Evolutionary conservation across 257 asterid genomes (phyloP).

Genomic region (Gynochthodes officinalis): DNA sequence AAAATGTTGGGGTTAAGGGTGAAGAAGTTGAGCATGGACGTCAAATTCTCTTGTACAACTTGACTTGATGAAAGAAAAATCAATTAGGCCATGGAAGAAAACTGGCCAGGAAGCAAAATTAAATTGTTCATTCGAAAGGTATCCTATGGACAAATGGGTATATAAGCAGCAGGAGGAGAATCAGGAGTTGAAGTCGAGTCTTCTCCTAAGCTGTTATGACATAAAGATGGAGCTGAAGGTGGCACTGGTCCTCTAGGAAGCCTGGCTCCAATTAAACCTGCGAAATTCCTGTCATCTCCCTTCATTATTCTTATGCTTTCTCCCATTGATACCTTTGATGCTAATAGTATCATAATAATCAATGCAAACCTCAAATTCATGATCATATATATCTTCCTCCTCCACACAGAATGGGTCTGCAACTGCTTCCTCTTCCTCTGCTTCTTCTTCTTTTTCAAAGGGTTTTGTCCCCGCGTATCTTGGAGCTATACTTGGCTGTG

Average conservation of each 20-base stretch:
- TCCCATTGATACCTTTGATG: constrained; percentile 22
- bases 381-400: not conserved
- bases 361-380: constrained; percentile 24
- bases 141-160: constrained; percentile 40
- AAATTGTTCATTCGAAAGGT: no score
- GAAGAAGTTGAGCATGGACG: constrained; percentile 6
- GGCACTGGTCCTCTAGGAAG: constrained; percentile 71
- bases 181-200: constrained; percentile 16
- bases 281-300: constrained; percentile 15
- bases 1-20: not conserved
- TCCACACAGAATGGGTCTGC: no score
- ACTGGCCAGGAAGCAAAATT: not conserved
- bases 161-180: constrained; percentile 18
- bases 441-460: not conserved
- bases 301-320: constrained; percentile 31
- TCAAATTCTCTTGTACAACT: constrained; percentile 8
- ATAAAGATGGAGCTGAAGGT: constrained; percentile 58
- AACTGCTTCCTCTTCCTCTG: not conserved
- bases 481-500: not conserved
- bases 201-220: constrained; percentile 49
- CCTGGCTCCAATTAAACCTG: constrained; percentile 28
- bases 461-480: no score
- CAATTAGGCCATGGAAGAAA: not conserved
- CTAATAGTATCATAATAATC: constrained; percentile 21
- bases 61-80: not conserved